Evolutionary conservation across 495 filamentous ascomycete species (phyloP), one percentile per base, ranked within the genome.

Genomic region (Hyaloscypha hepaticicola): DNA sequence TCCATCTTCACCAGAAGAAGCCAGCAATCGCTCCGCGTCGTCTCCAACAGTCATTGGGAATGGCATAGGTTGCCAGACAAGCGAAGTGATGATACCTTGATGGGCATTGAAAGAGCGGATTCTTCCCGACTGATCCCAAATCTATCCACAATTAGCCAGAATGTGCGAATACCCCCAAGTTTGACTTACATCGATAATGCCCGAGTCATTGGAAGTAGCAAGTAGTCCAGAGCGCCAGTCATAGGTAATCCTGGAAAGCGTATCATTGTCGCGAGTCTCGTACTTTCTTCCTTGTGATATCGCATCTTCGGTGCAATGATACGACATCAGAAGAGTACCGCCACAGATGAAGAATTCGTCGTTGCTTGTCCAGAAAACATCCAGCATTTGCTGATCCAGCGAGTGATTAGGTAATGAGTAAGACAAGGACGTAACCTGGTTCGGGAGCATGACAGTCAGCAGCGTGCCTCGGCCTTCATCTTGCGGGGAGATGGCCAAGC

Each of bases 271-370:
- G 11, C 74, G 72, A 1, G 75, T 78, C 52, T 78, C 72, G 19
- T 78, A 81, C 28, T 74, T 78, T 28, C 66, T 74, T 11, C 74
- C 65, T 12, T 65, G 71, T 21, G 70, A 71, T 25, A 85, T 82
- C 12, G 69, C 71, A 9, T 72, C 65, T 28, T 77, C 74, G 3
- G 69, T 69, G 62, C 74, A 78, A 19, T 67, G 72, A 28, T 84
- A 72, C 1, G 72, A 65, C 24, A 77, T 72, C 22, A 87, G 74
- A 25, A 80, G 56, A 38, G 83, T 77, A 26, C 81, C 80, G 16
- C 87, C 87, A 66, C 86, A 86, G 21, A 88, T 62, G 22, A 86
- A 68, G 55, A 90, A 86, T 48, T 85, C 81, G 14, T 79, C 74
- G 19, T 83, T 78, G 57, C 76, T 81, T 31, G 79, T 82, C 87